Evolutionary conservation across 306 rosid genomes (phyloP).

Genomic region (Trifolium fragiferum): DNA sequence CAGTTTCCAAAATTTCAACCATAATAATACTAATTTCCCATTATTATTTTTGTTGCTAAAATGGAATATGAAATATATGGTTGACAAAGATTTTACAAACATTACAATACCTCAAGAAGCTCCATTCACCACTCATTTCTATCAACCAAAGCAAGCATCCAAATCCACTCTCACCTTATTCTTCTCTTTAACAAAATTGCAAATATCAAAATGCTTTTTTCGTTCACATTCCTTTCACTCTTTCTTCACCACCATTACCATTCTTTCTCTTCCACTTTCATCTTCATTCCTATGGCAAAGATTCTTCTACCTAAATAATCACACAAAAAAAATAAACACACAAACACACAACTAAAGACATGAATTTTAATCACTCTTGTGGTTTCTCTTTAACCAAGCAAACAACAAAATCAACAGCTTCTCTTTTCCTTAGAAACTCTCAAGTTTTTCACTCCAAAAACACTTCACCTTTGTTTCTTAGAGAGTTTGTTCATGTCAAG

Average conservation of each 20-base stretch:
- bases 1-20: constrained; percentile 5
- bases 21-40: constrained; percentile 19
- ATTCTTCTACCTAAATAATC: constrained; percentile 64
- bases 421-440: constrained; percentile 43
- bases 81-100: neutral
- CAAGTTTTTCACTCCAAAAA: constrained; percentile 39
- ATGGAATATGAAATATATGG: constrained; percentile 35
- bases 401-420: constrained; percentile 19
- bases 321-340: neutral
- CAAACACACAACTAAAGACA: constrained; percentile 35
- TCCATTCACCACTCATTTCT: constrained; percentile 65
- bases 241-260: constrained; percentile 40
- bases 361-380: constrained; percentile 75
- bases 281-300: constrained; percentile 60
- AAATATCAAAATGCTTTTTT: constrained; percentile 44
- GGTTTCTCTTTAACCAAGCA: constrained; percentile 62
- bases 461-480: constrained; percentile 33
- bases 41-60: neutral
- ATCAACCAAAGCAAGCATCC: constrained; percentile 49
- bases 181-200: constrained; percentile 8
- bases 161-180: constrained; percentile 46
- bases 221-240: constrained; percentile 38
- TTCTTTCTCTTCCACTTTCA: constrained; percentile 8
- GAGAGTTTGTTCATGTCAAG: constrained; percentile 36
- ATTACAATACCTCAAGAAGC: constrained; percentile 1